Conservation (phyloP, 1,139 yeast genomes). For the Nadsonia starkeyi-henricii region DNA sequence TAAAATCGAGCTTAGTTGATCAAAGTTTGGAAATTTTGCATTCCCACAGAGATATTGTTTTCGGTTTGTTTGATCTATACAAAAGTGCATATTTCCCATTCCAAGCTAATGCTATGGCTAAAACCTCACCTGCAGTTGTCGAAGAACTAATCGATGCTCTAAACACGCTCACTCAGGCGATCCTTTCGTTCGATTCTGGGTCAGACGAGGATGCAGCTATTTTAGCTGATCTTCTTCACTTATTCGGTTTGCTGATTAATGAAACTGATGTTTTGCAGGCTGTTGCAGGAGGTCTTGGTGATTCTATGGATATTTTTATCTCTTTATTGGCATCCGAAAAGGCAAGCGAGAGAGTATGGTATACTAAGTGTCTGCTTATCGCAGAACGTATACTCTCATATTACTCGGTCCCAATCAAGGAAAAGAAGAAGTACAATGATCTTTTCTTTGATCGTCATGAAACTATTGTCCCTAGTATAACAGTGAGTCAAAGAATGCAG, state of each 20-base stretch:
- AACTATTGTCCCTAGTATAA: conserved; percentile 16
- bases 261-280: conserved; percentile 27
- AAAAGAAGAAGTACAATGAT: conserved; percentile 7
- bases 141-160: conserved; percentile 17
- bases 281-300: conserved; percentile 28
- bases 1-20: conserved; percentile 27
- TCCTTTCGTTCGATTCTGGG: conserved; percentile 25
- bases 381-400: conserved; percentile 19
- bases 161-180: conserved; percentile 25
- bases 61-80: conserved; percentile 37
- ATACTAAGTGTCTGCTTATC: conserved; percentile 21
- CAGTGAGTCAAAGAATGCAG: conserved; percentile 20
- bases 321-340: conserved; percentile 12
- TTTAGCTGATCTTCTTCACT: conserved; percentile 33
- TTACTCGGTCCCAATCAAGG: conserved; percentile 13
- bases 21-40: conserved; percentile 38
- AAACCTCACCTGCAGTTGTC: conserved; percentile 11
- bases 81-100: conserved; percentile 20
- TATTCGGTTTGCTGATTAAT: conserved; percentile 35
- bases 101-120: conserved; percentile 6
- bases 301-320: conserved; percentile 22
- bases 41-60: conserved; percentile 36
- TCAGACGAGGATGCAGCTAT: conserved; percentile 18
- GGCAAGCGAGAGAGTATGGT: conserved; percentile 17
- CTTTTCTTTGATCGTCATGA: conserved; percentile 9